Evolutionary conservation across 2,329 filamentous ascomycete genomes (phyloP), one percentile per base, ranked within the genome.

Genomic region (Xylaria multiplex): DNA sequence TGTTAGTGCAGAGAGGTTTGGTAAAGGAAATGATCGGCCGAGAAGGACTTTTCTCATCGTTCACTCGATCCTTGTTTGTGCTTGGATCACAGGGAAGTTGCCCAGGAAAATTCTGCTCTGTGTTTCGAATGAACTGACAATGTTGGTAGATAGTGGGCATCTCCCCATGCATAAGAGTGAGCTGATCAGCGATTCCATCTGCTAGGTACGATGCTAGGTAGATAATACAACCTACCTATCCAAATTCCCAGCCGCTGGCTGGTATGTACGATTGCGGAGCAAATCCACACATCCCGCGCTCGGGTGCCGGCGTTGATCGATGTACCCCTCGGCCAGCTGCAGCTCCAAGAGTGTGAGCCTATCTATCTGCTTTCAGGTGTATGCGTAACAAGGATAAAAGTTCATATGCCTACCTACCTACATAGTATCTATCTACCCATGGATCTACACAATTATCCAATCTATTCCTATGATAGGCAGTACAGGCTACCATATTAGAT

Each of bases 321-420:
- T 58, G 27, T 65, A 27, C 50, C 63, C 58, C 24, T 42, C 59
- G 37, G 40, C 53, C 53, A 54, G 54, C 59, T 59, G 64, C 55
- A 64, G 50, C 45, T 64, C 50, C 22, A 53, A 52, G 48, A 22
- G 45, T 42, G 14, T 42, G 24, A 52, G 32, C 35, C 30, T 57
- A 19, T 52, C 45, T 50, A 40, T 55, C 32, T 45, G 27, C 50
- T 61, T 56, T 65, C 57, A 61, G 13, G 58, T 8, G 35, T 37
- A 37, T 37, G 35, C 6, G 35, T 13, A 37, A 37, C 35, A 37
- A 37, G 35, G 11, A 9, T 37, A 37, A 37, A 37, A 8, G 35
- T 37, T 40, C 37, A 14, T 37, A 37, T 30, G 4, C 22, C 50
- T 40, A 35, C 45, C 46, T 49, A 45, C 27, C 43, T 48, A 19